Conservation (phyloP, 306 rosid genomes). For the Leucaena leucocephala region DNA sequence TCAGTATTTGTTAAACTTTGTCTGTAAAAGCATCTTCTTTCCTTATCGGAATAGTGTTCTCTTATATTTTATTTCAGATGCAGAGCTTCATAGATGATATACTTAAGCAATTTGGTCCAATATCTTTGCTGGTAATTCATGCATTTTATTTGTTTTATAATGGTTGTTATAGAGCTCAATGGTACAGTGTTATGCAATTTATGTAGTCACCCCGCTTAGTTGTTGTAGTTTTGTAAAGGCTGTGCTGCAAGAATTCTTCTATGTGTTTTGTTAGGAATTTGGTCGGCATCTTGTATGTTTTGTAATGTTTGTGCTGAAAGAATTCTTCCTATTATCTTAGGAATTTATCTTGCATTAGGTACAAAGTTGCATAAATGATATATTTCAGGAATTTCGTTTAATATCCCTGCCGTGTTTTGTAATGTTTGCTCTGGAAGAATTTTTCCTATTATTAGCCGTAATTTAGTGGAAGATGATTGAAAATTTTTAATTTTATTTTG, state of each 20-base stretch:
- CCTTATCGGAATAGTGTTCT: background rate
- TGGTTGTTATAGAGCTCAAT: too few relatives aligned
- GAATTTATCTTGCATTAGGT: background rate
- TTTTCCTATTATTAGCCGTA: background rate
- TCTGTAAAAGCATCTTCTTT: conserved; percentile 8
- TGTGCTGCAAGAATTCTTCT: background rate
- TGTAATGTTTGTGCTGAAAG: background rate
- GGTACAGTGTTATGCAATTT: too few relatives aligned
- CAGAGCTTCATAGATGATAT: background rate
- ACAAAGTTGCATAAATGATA: background rate
- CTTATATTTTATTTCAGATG: background rate
- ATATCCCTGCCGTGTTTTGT: background rate
- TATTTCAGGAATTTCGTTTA: background rate
- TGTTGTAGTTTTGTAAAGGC: background rate
- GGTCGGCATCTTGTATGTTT: background rate
- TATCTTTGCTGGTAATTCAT: background rate
- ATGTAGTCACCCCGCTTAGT: too few relatives aligned
- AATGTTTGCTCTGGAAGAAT: background rate
- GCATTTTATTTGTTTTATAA: background rate
- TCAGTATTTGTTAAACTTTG: background rate
- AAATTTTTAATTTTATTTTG: background rate
- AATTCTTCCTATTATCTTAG: background rate
- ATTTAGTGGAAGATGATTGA: background rate
- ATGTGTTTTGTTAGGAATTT: background rate
- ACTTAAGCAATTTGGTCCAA: background rate